These are phyloP conservation scores for Decorospora gaudefroyi DNA, from an alignment of 2,329 filamentous ascomycete genomes.

Conservation along the genomic window DNA sequence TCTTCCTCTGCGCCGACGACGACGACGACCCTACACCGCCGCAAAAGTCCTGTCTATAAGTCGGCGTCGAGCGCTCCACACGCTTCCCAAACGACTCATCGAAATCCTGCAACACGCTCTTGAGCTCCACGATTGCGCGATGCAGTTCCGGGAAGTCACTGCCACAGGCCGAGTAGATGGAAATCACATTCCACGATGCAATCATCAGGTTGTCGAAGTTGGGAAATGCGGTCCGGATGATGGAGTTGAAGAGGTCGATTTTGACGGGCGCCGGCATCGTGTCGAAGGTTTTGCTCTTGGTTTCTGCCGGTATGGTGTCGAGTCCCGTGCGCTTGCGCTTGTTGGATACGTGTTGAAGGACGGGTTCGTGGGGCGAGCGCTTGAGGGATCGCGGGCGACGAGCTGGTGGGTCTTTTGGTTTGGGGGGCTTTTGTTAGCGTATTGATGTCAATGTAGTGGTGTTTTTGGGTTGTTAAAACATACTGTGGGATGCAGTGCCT, in stretches of 20 bases:
- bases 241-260: slow-evolving; percentile 34
- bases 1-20: too few relatives aligned
- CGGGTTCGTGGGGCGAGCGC: slow-evolving; percentile 15
- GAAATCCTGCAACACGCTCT: slow-evolving; percentile 34
- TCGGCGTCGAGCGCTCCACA: slow-evolving; percentile 6
- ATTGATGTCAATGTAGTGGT: not conserved
- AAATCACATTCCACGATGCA: slow-evolving; percentile 41
- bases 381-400: too few relatives aligned
- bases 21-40: too few relatives aligned
- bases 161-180: slow-evolving; percentile 32
- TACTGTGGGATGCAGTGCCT: slow-evolving; percentile 7
- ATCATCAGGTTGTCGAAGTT: slow-evolving; percentile 40
- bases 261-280: slow-evolving; percentile 32
- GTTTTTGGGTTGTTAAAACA: not conserved
- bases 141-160: slow-evolving; percentile 37
- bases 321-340: slow-evolving; percentile 32
- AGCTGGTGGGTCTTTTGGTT: too few relatives aligned
- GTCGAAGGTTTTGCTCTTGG: slow-evolving; percentile 31
- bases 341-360: slow-evolving; percentile 32
- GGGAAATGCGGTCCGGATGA: slow-evolving; percentile 34
- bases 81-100: slow-evolving; percentile 18
- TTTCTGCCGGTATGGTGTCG: slow-evolving; percentile 24
- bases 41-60: slow-evolving; percentile 5
- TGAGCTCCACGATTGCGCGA: slow-evolving; percentile 30
- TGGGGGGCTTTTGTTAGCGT: slow-evolving; percentile 5